These are phyloP conservation scores for Protomyces arabidopsidicola DNA, from an alignment of 1,139 yeast species.

Conservation along the genomic window DNA sequence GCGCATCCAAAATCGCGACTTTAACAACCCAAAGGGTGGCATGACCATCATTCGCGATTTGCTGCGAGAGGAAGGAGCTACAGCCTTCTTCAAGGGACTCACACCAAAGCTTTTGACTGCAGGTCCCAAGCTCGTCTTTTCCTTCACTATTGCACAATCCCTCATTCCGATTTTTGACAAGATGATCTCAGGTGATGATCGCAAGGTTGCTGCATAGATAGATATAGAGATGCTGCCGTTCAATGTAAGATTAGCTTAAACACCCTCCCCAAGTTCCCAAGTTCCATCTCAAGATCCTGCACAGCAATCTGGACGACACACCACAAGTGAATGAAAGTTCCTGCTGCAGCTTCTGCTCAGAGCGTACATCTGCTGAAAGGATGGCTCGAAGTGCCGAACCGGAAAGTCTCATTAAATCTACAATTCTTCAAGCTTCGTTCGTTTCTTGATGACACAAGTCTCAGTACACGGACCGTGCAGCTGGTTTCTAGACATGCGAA, in stretches of 20 bases:
- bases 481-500: conserved; percentile 9
- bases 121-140: conserved; percentile 93
- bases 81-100: conserved; percentile 95
- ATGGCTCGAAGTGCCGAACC: conserved; percentile 26
- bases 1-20: conserved; percentile 92
- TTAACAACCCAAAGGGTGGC: conserved; percentile 93
- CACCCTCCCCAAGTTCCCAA: not conserved
- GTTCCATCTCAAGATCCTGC: not conserved
- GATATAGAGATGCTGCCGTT: not conserved
- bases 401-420: conserved; percentile 23
- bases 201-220: not conserved
- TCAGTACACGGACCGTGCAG: not conserved
- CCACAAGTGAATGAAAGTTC: not conserved
- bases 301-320: not conserved
- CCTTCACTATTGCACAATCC: conserved; percentile 89
- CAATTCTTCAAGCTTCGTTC: conserved; percentile 25
- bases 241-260: not conserved
- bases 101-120: conserved; percentile 95
- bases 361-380: conserved; percentile 10
- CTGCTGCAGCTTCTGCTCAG: not conserved
- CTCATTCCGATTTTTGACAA: conserved; percentile 93
- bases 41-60: conserved; percentile 87
- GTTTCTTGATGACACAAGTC: not conserved
- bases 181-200: conserved; percentile 36
- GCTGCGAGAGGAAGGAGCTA: conserved; percentile 78